phyloP scores from a whole-genome alignment of 1,139 yeast genomes.

The Geotrichum siamense region DNA sequence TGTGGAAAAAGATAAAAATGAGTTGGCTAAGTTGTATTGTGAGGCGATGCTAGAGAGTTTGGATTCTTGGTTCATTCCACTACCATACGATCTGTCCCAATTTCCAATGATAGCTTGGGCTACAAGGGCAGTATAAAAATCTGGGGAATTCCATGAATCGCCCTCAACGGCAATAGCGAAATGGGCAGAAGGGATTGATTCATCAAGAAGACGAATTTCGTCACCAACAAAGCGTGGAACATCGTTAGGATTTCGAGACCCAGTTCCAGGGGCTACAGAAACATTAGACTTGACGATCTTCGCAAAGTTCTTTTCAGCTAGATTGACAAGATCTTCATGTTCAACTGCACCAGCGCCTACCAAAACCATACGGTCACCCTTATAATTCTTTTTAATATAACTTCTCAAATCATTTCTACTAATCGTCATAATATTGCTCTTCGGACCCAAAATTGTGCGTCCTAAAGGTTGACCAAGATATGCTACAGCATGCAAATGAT shows the following conservation, averaged over 20 bases:
- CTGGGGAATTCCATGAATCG: conserved; percentile 94
- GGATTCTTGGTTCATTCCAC: conserved; percentile 79
- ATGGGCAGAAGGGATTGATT: conserved; percentile 79
- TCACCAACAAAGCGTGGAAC: conserved; percentile 80
- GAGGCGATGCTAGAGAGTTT: conserved; percentile 74
- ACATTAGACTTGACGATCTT: conserved; percentile 59
- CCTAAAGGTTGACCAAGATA: conserved; percentile 90
- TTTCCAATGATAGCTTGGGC: conserved; percentile 96
- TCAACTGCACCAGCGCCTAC: conserved; percentile 94
- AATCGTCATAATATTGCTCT: conserved; percentile 77
- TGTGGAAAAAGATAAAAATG: conserved; percentile 93
- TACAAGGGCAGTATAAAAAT: conserved; percentile 88
- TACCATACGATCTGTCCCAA: conserved; percentile 93
- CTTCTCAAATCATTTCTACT: conserved; percentile 65
- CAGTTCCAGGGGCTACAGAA: conserved; percentile 65
- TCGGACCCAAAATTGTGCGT: conserved; percentile 94
- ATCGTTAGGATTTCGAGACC: conserved; percentile 51
- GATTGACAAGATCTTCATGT: conserved; percentile 71
- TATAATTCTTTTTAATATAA: conserved; percentile 80
- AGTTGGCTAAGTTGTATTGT: conserved; percentile 75
- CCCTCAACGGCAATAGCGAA: conserved; percentile 96
- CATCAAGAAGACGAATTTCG: conserved; percentile 78
- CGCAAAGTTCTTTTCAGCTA: conserved; percentile 73
- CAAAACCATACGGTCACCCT: conserved; percentile 95
- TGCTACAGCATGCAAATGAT: conserved; percentile 89